These are phyloP conservation scores for Leishmania arabica DNA, from an alignment of 208 protist genomes.

Conservation along the genomic window DNA sequence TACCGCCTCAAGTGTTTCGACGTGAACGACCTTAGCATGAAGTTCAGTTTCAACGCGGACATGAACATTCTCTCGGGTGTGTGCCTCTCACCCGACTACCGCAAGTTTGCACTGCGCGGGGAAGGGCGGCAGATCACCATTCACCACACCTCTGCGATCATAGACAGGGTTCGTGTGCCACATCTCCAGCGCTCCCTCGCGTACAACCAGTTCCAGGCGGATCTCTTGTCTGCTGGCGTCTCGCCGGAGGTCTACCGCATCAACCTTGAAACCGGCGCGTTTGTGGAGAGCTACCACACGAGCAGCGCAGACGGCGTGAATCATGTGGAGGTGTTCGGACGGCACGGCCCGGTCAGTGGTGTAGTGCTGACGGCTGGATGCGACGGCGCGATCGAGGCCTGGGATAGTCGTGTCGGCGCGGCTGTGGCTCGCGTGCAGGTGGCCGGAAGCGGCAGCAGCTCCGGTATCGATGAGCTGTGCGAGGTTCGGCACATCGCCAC, in stretches of 20 bases:
- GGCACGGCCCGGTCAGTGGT: slow-evolving; percentile 56
- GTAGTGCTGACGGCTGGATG: slow-evolving; percentile 69
- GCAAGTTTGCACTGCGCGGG: slow-evolving; percentile 85
- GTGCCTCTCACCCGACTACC: slow-evolving; percentile 87
- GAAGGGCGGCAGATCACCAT: slow-evolving; percentile 84
- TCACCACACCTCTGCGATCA: slow-evolving; percentile 80
- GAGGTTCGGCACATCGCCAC: slow-evolving; percentile 74
- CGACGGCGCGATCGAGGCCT: slow-evolving; percentile 82
- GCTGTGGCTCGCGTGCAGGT: slow-evolving; percentile 60
- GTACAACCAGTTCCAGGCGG: slow-evolving; percentile 72
- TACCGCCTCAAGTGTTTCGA: slow-evolving; percentile 91
- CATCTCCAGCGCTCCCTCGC: slow-evolving; percentile 80
- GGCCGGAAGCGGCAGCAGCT: slow-evolving; percentile 33
- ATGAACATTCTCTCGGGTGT: slow-evolving; percentile 84
- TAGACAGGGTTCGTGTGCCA: slow-evolving; percentile 82
- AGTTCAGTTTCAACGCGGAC: slow-evolving; percentile 91
- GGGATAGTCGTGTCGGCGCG: slow-evolving; percentile 66
- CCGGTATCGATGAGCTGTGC: slow-evolving; percentile 33
- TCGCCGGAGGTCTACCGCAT: slow-evolving; percentile 83
- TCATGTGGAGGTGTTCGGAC: slow-evolving; percentile 67
- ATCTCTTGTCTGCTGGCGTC: slow-evolving; percentile 79
- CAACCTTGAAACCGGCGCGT: slow-evolving; percentile 82
- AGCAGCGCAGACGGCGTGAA: slow-evolving; percentile 56
- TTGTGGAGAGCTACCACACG: slow-evolving; percentile 84
- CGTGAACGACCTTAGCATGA: slow-evolving; percentile 91